Conservation (phyloP, 169 alveolate genomes). For the Eimeria necatrix region DNA sequence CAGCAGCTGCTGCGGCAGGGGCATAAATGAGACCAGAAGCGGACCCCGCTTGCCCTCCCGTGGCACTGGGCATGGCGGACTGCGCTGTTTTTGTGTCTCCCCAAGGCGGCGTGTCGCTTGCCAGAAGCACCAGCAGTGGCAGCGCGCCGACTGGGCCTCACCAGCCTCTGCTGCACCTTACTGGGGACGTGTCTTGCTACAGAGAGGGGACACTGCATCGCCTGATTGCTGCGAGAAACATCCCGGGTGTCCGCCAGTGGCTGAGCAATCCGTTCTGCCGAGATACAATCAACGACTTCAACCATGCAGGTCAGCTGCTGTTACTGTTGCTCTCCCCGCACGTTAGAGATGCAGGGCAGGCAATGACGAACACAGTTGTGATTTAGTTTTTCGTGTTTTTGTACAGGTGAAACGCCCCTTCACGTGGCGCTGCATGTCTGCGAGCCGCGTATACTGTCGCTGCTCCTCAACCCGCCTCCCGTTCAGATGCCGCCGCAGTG, state of each 20-base stretch:
- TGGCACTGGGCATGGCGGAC: conserved; percentile 51
- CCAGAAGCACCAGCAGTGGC: conserved; percentile 56
- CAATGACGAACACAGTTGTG: too few species aligned
- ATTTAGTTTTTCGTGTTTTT: too few species aligned
- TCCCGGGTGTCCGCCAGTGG: conserved; percentile 78
- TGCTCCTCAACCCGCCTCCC: conserved; percentile 71
- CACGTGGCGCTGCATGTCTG: conserved; percentile 76
- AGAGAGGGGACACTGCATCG: conserved; percentile 72
- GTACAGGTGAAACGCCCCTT: conserved; percentile 76
- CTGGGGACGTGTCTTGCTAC: not conserved
- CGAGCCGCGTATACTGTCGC: conserved; percentile 72
- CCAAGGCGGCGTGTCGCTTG: not conserved
- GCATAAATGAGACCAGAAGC: not conserved
- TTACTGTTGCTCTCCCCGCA: conserved; percentile 23
- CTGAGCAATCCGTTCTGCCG: conserved; percentile 74
- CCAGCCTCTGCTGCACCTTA: conserved; percentile 65
- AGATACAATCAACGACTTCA: conserved; percentile 74
- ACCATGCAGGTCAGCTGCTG: conserved; percentile 71
- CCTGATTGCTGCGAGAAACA: conserved; percentile 68
- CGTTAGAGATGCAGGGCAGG: not conserved
- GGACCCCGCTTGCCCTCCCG: not conserved
- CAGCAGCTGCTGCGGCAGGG: conserved; percentile 39
- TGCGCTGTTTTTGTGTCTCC: conserved; percentile 12
- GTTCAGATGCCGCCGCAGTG: conserved; percentile 14
- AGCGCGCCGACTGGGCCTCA: conserved; percentile 35